Base-by-base conservation (phyloP, 768 basidiomycete genomes). In the Mycena filopes region DNA sequence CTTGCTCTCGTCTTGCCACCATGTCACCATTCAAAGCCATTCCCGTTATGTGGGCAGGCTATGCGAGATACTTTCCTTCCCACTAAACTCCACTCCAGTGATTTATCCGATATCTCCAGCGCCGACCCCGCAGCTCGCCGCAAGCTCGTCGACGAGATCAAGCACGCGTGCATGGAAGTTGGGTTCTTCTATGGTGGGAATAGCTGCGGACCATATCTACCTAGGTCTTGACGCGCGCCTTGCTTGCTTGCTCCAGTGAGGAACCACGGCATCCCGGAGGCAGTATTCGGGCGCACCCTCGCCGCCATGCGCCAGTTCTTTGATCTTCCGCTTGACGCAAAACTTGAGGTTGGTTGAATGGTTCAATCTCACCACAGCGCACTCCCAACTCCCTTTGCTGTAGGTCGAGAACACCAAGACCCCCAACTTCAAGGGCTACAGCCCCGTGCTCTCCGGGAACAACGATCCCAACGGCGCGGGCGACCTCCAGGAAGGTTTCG, bases 401-500 rank as follows among this genome's bases (percentile, higher is more conserved):
- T 59, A 94, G 91, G 82, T 94, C 4, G 86, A 94, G 68, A 88
- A 91, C 68, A 83, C 81, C 53, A 89, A 86, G 61, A 84, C 84
- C 1, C 75, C 86, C 0, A 90, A 89, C 72, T 96, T 94, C 81
- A 92, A 90, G 72, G 91, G 91, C 21, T 93, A 92, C 75, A 89
- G 82, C 55, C 85, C 88, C 3, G 74, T 94, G 3, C 81, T 90
- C 8, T 89, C 88, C 59, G 87, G 86, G 53, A 94, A 94, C 73
- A 91, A 89, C 56, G 86, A 95, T 70, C 88, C 92, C 0, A 82
- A 86, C n/a, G 85, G 86, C 49, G 79, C 85, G n/a, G 95, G 95
- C 1, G 96, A 98, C 73, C 77, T 96, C 57, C 94, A 96, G 73
- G 95, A 98, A 75, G 95, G 91, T 3, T 97, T 96, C 74, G 91